phyloP scores from a whole-genome alignment of 208 protist species.

The Leishmania turanica region DNA sequence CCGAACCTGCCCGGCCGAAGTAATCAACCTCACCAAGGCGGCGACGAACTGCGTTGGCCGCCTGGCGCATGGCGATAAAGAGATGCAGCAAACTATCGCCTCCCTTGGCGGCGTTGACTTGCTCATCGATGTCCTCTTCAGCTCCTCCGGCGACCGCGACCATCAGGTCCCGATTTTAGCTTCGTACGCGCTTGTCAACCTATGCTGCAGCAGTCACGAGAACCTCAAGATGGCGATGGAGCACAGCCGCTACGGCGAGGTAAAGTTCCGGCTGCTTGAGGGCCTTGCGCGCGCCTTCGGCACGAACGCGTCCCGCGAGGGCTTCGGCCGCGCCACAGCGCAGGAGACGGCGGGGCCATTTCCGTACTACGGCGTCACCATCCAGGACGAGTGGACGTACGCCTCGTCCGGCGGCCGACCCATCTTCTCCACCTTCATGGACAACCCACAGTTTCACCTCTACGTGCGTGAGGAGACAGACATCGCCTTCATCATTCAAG shows the following conservation, averaged over 20 bases:
- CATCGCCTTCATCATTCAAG: constrained; percentile 89
- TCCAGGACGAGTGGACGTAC: constrained; percentile 76
- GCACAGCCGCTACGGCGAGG: constrained; percentile 78
- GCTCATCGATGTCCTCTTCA: constrained; percentile 90
- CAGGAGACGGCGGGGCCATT: constrained; percentile 76
- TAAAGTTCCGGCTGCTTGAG: constrained; percentile 89
- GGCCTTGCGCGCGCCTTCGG: constrained; percentile 88
- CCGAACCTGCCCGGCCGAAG: constrained; percentile 81
- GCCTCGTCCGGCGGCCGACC: constrained; percentile 82
- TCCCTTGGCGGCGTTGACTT: constrained; percentile 80
- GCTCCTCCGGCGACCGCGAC: constrained; percentile 76
- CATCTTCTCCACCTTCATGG: constrained; percentile 91
- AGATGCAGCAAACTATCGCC: constrained; percentile 80
- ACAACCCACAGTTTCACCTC: constrained; percentile 92
- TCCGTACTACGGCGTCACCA: constrained; percentile 90
- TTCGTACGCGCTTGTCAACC: constrained; percentile 89
- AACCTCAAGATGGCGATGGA: constrained; percentile 77
- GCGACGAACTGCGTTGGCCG: constrained; percentile 89
- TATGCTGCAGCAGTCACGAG: constrained; percentile 84
- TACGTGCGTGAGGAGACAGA: constrained; percentile 67
- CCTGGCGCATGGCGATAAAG: constrained; percentile 78
- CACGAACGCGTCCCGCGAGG: constrained; percentile 80
- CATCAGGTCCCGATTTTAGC: constrained; percentile 91
- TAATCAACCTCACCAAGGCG: constrained; percentile 88
- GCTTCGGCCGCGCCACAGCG: constrained; percentile 81